phyloP scores from a whole-genome alignment of 306 rosid genomes.

The Purshia tridentata region DNA sequence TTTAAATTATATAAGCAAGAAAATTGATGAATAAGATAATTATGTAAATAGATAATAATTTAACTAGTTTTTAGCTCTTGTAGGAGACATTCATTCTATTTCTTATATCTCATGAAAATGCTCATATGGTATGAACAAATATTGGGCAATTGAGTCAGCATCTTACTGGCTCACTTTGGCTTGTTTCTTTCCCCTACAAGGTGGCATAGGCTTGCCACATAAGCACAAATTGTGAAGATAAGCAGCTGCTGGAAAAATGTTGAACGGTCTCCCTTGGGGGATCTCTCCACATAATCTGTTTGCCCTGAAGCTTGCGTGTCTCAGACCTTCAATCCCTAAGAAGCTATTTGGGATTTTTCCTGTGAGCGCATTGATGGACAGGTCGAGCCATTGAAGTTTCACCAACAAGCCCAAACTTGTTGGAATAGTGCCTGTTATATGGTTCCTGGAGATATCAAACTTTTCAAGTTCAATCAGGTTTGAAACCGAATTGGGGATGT shows the following conservation, averaged over 20 bases:
- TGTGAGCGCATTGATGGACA: slow-evolving; percentile 74
- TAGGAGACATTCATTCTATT: not conserved
- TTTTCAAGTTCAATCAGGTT: slow-evolving; percentile 57
- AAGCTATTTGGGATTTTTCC: slow-evolving; percentile 75
- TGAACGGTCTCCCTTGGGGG: slow-evolving; percentile 83
- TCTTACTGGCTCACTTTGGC: slow-evolving; percentile 46
- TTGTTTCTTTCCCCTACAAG: slow-evolving; percentile 54
- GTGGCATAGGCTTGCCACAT: slow-evolving; percentile 84
- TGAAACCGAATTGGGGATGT: slow-evolving; percentile 68
- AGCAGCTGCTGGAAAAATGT: slow-evolving; percentile 73
- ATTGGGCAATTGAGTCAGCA: slow-evolving; percentile 49
- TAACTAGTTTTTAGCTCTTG: slow-evolving; percentile 8
- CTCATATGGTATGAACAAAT: slow-evolving; percentile 41
- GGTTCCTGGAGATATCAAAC: slow-evolving; percentile 84
- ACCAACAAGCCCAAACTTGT: slow-evolving; percentile 52
- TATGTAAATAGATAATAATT: not conserved
- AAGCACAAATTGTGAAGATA: slow-evolving; percentile 85
- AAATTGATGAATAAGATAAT: not conserved
- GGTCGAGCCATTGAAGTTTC: slow-evolving; percentile 83
- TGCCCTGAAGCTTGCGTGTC: slow-evolving; percentile 84
- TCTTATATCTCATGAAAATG: slow-evolving; percentile 21
- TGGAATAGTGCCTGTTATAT: slow-evolving; percentile 68
- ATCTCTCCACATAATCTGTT: slow-evolving; percentile 91
- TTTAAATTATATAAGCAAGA: not conserved
- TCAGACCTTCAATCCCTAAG: slow-evolving; percentile 56